These are phyloP conservation scores for Coemansia sp. DNA, from an alignment of 192 early-diverging fungal genomes.

Conservation along the genomic window DNA sequence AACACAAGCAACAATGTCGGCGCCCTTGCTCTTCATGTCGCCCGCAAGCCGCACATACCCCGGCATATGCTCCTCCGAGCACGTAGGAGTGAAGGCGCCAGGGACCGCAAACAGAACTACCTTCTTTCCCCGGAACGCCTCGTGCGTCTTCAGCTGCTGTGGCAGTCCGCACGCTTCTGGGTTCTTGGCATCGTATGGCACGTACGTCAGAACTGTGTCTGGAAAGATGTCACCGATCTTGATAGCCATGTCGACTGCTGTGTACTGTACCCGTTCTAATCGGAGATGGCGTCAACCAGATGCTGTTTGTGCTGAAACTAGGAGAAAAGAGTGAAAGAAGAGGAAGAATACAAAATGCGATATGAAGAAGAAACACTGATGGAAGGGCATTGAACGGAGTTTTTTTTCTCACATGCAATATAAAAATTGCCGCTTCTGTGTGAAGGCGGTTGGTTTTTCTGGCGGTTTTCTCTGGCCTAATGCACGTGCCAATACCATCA, in stretches of 20 bases:
- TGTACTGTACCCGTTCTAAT: not conserved
- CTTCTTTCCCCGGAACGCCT: constrained; percentile 56
- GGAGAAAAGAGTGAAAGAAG: too few relatives aligned
- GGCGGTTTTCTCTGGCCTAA: too few relatives aligned
- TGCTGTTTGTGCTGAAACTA: too few relatives aligned
- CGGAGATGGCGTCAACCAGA: too few relatives aligned
- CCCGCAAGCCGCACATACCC: constrained; percentile 58
- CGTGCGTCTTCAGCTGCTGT: constrained; percentile 49
- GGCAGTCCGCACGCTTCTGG: constrained; percentile 55
- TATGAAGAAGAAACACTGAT: too few relatives aligned
- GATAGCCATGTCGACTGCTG: constrained; percentile 32
- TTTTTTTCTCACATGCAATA: too few relatives aligned
- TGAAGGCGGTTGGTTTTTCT: too few relatives aligned
- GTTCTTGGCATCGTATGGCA: constrained; percentile 54
- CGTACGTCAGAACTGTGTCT: constrained; percentile 57
- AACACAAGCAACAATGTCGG: constrained; percentile 69
- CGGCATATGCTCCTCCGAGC: constrained; percentile 68
- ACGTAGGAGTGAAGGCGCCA: constrained; percentile 69
- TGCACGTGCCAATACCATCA: too few relatives aligned
- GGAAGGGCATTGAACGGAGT: too few relatives aligned
- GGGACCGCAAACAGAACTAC: constrained; percentile 66
- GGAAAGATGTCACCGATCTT: constrained; percentile 61
- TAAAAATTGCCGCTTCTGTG: too few relatives aligned
- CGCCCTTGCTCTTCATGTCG: constrained; percentile 68
- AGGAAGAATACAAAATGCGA: too few relatives aligned